phyloP scores from a whole-genome alignment of 1,284 basidiomycete genomes.

The Ceratobasidium sp. region DNA sequence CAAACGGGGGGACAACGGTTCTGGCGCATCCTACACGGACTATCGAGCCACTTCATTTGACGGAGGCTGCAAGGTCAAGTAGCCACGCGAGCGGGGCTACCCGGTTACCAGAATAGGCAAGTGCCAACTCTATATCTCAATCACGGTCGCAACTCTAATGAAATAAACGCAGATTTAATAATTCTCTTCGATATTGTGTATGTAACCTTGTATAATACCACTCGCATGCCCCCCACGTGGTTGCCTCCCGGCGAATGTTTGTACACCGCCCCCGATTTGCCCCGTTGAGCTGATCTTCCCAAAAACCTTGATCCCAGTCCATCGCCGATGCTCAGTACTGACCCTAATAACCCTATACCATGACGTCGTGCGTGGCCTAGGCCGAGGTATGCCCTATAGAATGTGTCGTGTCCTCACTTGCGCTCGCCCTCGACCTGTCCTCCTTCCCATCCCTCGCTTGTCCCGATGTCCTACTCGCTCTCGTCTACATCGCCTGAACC shows the following conservation, averaged over 20 bases:
- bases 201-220: no score
- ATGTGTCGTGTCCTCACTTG: not conserved
- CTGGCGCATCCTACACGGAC: constrained; percentile 6
- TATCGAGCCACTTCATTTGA: not conserved
- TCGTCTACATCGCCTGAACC: not conserved
- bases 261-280: not conserved
- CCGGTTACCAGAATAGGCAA: not conserved
- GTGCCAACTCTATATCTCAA: not conserved
- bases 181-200: not conserved
- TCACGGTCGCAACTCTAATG: not conserved
- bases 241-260: not conserved
- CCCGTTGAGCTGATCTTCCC: not conserved
- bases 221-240: constrained; percentile 10
- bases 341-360: constrained; percentile 5
- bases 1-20: not conserved
- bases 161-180: not conserved
- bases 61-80: not conserved
- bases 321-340: not conserved
- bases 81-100: not conserved
- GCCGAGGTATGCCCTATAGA: not conserved
- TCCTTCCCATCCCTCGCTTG: not conserved
- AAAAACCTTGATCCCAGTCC: not conserved
- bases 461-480: not conserved
- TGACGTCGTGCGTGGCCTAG: constrained; percentile 1
- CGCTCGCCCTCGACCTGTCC: not conserved